Base-by-base conservation (phyloP, 768 basidiomycete genomes). In the Mycena rosella region DNA sequence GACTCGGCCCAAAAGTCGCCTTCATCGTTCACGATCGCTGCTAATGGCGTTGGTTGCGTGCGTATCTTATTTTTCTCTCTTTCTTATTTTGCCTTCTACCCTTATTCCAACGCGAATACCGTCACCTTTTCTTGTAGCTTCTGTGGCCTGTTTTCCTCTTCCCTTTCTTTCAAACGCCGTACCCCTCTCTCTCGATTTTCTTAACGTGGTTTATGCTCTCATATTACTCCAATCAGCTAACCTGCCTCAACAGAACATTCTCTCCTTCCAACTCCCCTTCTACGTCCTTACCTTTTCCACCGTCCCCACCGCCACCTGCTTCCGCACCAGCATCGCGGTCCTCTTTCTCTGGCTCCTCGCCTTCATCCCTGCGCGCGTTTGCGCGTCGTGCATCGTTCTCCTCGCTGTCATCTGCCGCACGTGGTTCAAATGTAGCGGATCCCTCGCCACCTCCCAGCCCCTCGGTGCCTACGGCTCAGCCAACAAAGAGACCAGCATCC, bases 21-120 rank as follows among this genome's bases (percentile, higher is more conserved):
- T 68, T 15, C 36, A 49, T 20, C 59, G 60, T 17, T 70, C 69
- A 17, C 84, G 88, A 48, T 93, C 92, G 18, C 75, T 93, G 65
- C 81, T 92, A 53, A 91, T 89, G 85, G 86, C 89, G 9, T 79
- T 94, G 44, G 87, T 93, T 65, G 85, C 88, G 85, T 90, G 79
- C 57, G 84, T 65, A n/a, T 38, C 76, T 45, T 66, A 54, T 63
- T 22, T 49, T 27, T 48, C 17, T 27, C 45, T 40, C 47, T 59
- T 9, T 44, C 13, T 44, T 38, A 1, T 10, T 44, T 44, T 6
- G n/a, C n/a, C 22, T 24, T 24, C 20, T 22, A 14, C 6, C n/a
- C 22, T 22, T 24, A 24, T 22, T 8, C 44, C n/a, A 45, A 36
- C 7, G 7, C 32, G 32, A 44, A 5, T 5, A n/a, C 45, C 30